A percentile compares a stretch with the other conserved stretches of the same genome.
Evolutionary conservation across 2,329 filamentous ascomycete species (phyloP).

Genomic region (Phaeosphaeriaceae sp.): DNA sequence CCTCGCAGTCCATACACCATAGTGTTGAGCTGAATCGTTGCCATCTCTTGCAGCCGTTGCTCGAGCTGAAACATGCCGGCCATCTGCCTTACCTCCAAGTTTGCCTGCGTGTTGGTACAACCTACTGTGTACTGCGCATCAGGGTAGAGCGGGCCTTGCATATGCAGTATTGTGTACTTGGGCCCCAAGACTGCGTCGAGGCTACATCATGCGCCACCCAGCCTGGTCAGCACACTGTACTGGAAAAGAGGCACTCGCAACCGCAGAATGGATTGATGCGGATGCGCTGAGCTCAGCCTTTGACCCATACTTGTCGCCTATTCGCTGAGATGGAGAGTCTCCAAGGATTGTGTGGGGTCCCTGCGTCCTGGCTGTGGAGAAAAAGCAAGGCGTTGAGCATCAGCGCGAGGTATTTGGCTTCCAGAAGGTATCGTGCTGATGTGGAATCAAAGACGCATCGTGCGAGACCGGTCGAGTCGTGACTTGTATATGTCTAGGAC

Average conservation of each 20-base stretch:
- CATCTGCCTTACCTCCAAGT: not conserved
- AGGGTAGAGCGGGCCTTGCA: not conserved
- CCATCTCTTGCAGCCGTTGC: not conserved
- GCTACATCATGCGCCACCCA: not conserved
- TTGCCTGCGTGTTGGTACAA: not conserved
- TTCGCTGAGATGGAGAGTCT: not conserved
- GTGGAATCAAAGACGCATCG: not conserved
- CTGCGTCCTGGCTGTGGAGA: not conserved
- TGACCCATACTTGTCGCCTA: not conserved
- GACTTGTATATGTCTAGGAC: not conserved
- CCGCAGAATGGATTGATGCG: not conserved
- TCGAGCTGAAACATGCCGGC: not conserved
- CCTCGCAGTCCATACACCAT: not conserved
- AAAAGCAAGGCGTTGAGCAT: not conserved
- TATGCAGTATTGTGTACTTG: not conserved
- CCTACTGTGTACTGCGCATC: not conserved
- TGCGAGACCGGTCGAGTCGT: not conserved
- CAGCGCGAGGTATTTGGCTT: not conserved
- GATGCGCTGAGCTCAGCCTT: not conserved
- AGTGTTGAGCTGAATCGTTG: not conserved
- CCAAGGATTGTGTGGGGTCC: not conserved
- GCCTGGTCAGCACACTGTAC: not conserved
- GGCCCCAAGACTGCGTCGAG: slow-evolving; percentile 4
- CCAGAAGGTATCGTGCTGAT: not conserved
- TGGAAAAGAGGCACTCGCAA: not conserved